Conservation (phyloP, 192 early-diverging fungal genomes). For the Glomus cerebriforme region DNA sequence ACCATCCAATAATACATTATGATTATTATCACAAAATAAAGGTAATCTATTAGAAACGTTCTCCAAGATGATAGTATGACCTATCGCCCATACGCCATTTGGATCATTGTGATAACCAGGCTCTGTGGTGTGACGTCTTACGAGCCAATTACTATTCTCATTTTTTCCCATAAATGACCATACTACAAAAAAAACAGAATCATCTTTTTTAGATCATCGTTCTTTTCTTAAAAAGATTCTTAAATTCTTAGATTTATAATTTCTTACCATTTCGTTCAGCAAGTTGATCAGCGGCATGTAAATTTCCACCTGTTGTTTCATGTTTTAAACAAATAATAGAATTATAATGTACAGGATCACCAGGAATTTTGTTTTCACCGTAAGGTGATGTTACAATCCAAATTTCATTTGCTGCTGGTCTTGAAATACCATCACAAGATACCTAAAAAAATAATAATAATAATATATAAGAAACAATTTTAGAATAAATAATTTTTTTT, state of each 20-base stretch:
- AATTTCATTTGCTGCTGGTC: not conserved
- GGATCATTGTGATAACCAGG: not conserved
- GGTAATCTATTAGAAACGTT: not conserved
- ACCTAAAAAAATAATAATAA: not conserved
- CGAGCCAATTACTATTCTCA: conserved; percentile 4
- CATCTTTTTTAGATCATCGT: not conserved
- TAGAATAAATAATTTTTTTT: not conserved
- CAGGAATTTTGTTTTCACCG: conserved; percentile 5
- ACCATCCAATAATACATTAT: not conserved
- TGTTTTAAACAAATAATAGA: conserved; percentile 3
- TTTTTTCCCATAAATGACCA: not conserved
- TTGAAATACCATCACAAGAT: not conserved
- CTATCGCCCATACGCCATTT: conserved; percentile 13
- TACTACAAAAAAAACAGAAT: not conserved
- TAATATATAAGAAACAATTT: too few species aligned
- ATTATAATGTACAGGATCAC: conserved; percentile 6
- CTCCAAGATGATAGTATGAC: conserved; percentile 9
- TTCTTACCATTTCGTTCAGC: not conserved
- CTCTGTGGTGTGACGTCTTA: conserved; percentile 1
- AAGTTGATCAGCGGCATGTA: not conserved
- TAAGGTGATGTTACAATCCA: conserved; percentile 4
- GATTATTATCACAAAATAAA: not conserved
- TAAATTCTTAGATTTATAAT: too few species aligned
- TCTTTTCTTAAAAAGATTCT: not conserved
- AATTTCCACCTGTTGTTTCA: not conserved